Conservation (phyloP, 352 stramenopile species). For the Phytopythium cucurbitacearum region DNA sequence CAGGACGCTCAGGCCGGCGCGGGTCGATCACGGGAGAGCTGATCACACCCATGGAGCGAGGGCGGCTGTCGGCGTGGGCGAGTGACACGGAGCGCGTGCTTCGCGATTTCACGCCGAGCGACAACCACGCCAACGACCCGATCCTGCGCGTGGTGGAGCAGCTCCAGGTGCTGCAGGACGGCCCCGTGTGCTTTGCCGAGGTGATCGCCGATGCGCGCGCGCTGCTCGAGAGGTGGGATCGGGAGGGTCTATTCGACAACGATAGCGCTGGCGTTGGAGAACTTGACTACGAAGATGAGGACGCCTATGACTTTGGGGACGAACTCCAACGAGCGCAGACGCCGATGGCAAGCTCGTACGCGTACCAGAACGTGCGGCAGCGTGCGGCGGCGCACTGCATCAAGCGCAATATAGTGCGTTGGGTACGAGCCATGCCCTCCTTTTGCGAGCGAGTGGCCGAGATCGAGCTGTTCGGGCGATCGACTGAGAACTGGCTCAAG, state of each 20-base stretch:
- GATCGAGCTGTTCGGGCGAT: slow-evolving; percentile 58
- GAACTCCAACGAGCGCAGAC: background rate
- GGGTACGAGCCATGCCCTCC: slow-evolving; percentile 40
- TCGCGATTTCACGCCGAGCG: slow-evolving; percentile 40
- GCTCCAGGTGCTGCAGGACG: slow-evolving; percentile 54
- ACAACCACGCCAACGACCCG: slow-evolving; percentile 38
- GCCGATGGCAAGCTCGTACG: slow-evolving; percentile 33
- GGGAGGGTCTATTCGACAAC: slow-evolving; percentile 44
- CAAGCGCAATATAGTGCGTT: slow-evolving; percentile 52
- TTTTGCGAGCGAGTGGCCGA: slow-evolving; percentile 57
- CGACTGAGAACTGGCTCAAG: slow-evolving; percentile 43
- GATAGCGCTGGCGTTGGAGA: slow-evolving; percentile 27
- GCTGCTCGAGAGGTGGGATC: slow-evolving; percentile 53
- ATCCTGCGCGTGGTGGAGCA: slow-evolving; percentile 41
- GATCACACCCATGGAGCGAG: slow-evolving; percentile 50
- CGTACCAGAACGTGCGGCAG: slow-evolving; percentile 52
- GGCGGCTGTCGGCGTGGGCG: slow-evolving; percentile 38
- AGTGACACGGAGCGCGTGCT: slow-evolving; percentile 30
- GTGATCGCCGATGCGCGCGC: slow-evolving; percentile 39
- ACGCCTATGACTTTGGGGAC: background rate
- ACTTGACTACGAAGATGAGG: slow-evolving; percentile 17
- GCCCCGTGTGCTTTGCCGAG: slow-evolving; percentile 51
- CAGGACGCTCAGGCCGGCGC: background rate
- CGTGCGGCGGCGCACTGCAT: slow-evolving; percentile 52
- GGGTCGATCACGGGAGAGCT: slow-evolving; percentile 4